Conservation (phyloP, 2,329 filamentous ascomycete species). For the Exophiala xenobiotica region DNA sequence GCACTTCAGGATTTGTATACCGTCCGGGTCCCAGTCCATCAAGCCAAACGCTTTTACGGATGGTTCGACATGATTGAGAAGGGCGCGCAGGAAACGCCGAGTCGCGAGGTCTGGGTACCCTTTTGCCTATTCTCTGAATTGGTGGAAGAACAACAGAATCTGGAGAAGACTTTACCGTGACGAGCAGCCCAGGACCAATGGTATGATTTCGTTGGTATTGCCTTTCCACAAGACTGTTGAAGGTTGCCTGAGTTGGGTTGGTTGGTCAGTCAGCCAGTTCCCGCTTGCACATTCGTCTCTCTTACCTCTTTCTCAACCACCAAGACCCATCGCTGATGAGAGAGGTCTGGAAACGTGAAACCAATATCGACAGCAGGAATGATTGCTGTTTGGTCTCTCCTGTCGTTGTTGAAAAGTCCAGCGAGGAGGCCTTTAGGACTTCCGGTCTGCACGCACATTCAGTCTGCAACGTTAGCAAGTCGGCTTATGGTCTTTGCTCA, state of each 20-base stretch:
- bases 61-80: conserved; percentile 34
- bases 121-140: conserved; percentile 51
- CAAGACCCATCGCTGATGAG: conserved; percentile 56
- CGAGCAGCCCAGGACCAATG: conserved; percentile 50
- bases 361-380: conserved; percentile 12
- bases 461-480: neutral
- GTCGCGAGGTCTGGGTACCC: conserved; percentile 64
- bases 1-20: conserved; percentile 60
- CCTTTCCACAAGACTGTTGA: conserved; percentile 55
- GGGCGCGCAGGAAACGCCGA: conserved; percentile 51
- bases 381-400: conserved; percentile 7
- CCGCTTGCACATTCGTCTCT: neutral
- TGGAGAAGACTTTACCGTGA: conserved; percentile 49
- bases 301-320: conserved; percentile 64
- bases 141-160: neutral
- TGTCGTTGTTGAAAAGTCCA: conserved; percentile 29
- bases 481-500: conserved; percentile 34
- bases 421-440: conserved; percentile 46
- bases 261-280: conserved; percentile 15
- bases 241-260: conserved; percentile 55
- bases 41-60: conserved; percentile 51
- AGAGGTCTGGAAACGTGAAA: conserved; percentile 31
- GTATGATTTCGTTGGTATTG: conserved; percentile 45
- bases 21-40: conserved; percentile 63
- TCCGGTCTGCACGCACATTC: conserved; percentile 36